Base-by-base conservation (phyloP, 2,329 filamentous ascomycete genomes). In the Fusarium xyrophilum region DNA sequence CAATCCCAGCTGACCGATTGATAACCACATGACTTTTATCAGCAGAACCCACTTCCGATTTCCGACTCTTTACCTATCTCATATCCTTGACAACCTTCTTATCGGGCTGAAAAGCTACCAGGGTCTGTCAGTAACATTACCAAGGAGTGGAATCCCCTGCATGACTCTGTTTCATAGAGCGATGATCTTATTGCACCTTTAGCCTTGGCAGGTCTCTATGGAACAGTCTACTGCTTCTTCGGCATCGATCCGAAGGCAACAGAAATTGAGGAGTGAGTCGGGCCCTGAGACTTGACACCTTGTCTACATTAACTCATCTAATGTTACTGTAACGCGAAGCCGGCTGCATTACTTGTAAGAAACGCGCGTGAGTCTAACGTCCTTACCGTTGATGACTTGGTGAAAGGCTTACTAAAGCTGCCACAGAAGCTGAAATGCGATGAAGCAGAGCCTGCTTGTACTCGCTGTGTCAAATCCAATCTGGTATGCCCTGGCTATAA, bases 381-480 rank as follows among this genome's bases (percentile, higher is more conserved):
- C 15, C 3, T 35, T 13, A 5, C 21, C 6, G 9, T 25, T 3
- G 6, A 11, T 2, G 4, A 4, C 28, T 14, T 8, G 5, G 14
- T 11, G 5, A 10, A 11, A 15, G 6, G 7, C 5, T 50, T 21
- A 17, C 43, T 59, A 11, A 51, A 0, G 12, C 3, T 28, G 2
- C 14, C 15, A 2, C 33, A 71, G 64, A 62, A 55, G 5, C 19
- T 72, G 15, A 72, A 72, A 50, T 72, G 69, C 7, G 70, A 72
- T 32, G 69, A 72, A 32, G 10, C 33, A 11, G 30, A 62, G 10
- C 69, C 70, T 2, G 47, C 32, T 12, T 72, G 69, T 28, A 15
- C 23, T 0, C 67, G 69, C 10, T 72, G 70, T 15, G 19, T 52
- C 14, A 72, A 67, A 11, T 43, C 56, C 15, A 56, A 68, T 3